Conservation (phyloP, 176 grass and related monocot genomes). For the Triticum dicoccoides region DNA sequence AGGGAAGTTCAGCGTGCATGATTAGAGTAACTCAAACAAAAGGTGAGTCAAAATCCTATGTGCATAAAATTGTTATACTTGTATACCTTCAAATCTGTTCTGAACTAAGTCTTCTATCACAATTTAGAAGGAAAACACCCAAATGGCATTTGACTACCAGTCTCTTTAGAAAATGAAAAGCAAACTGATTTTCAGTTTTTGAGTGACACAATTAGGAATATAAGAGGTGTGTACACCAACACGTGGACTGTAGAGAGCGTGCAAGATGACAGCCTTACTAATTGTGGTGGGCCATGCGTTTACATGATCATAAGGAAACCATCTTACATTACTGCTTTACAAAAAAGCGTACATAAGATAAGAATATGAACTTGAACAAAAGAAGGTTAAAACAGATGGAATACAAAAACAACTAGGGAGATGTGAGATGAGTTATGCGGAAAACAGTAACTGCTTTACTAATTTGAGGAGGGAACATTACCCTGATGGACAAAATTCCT, state of each 20-base stretch:
- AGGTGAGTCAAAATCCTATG: conserved; percentile 22
- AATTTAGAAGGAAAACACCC: background rate
- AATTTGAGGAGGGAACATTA: background rate
- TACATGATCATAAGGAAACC: background rate
- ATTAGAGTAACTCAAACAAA: background rate
- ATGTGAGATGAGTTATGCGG: background rate
- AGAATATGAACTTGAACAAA: background rate
- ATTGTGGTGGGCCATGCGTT: background rate
- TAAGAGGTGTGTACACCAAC: background rate
- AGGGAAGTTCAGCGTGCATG: background rate
- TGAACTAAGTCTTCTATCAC: background rate
- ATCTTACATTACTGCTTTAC: background rate
- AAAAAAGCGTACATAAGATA: background rate
- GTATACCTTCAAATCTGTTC: background rate
- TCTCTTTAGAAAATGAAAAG: conserved; percentile 4
- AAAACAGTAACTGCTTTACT: background rate
- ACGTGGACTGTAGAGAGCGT: background rate
- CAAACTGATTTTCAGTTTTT: background rate
- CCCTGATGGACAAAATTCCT: background rate
- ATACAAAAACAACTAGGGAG: background rate
- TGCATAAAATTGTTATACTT: background rate
- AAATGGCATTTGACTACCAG: background rate
- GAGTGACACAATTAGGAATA: background rate
- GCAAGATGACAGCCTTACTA: background rate
- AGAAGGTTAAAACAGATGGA: background rate